Evolutionary conservation across 495 filamentous ascomycete species (phyloP).

Genomic region (Usnea hakonensis): DNA sequence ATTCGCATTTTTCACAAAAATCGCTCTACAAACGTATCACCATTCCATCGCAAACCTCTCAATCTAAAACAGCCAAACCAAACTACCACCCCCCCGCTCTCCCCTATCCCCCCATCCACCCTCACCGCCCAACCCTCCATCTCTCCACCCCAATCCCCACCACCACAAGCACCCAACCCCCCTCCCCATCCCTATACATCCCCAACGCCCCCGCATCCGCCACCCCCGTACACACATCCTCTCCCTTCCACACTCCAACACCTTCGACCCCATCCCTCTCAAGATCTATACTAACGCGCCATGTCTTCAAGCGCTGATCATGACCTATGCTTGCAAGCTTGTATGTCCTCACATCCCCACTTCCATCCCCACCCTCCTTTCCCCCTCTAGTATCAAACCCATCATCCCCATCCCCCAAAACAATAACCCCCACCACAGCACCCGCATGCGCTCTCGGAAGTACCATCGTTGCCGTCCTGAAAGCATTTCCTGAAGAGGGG

Average conservation of each 20-base stretch:
- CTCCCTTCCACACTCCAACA: slow-evolving; percentile 31
- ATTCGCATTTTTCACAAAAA: no score
- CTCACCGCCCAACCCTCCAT: slow-evolving; percentile 6
- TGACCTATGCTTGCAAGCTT: slow-evolving; percentile 59
- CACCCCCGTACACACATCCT: slow-evolving; percentile 9
- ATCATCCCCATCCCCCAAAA: slow-evolving; percentile 38
- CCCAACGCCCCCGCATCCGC: slow-evolving; percentile 16
- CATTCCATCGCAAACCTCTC: no score
- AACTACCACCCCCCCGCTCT: background rate
- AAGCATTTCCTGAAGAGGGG: background rate
- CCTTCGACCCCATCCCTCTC: slow-evolving; percentile 21
- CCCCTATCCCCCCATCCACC: background rate
- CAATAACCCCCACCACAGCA: slow-evolving; percentile 60
- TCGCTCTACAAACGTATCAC: no score
- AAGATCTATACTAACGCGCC: slow-evolving; percentile 44
- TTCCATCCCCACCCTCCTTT: background rate
- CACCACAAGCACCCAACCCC: background rate
- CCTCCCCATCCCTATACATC: background rate
- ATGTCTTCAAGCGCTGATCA: slow-evolving; percentile 75
- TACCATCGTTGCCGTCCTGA: slow-evolving; percentile 31
- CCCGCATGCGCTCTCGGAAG: slow-evolving; percentile 72
- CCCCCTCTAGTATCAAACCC: no score
- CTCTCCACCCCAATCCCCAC: slow-evolving; percentile 16
- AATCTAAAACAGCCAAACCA: no score
- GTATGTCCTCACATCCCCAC: slow-evolving; percentile 6